Percentiles rank a stretch among this genome's conserved stretches.
phyloP scores from a whole-genome alignment of 139 green algal species.

The Chlamydomonas sphaeroides region DNA sequence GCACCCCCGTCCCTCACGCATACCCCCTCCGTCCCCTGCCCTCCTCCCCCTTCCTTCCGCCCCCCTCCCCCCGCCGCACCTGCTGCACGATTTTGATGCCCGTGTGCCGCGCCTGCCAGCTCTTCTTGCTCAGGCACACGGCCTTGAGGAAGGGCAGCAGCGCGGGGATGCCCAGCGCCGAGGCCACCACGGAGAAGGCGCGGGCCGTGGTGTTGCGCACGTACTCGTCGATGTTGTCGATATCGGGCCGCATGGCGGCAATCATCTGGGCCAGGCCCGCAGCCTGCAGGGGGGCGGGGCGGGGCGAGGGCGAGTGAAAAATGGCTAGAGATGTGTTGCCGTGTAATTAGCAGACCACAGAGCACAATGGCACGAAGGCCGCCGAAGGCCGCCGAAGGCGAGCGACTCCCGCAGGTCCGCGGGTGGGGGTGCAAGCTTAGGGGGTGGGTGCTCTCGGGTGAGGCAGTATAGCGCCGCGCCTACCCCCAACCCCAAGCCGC shows the following conservation, averaged over 20 bases:
- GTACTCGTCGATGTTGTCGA: constrained; percentile 99
- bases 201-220: constrained; percentile 96
- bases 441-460: no score
- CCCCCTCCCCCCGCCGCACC: background rate
- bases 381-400: no score
- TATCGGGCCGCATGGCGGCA: constrained; percentile 98
- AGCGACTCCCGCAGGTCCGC: no score
- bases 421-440: no score
- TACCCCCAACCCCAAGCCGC: no score
- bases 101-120: constrained; percentile 96
- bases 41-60: constrained; percentile 36
- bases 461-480: no score
- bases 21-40: background rate
- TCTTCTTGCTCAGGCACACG: constrained; percentile 97
- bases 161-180: constrained; percentile 94
- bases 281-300: constrained; percentile 20
- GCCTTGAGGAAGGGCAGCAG: constrained; percentile 99
- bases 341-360: no score
- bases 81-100: constrained; percentile 99
- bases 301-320: constrained; percentile 32
- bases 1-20: background rate
- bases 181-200: constrained; percentile 87
- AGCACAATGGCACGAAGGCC: no score
- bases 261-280: constrained; percentile 97
- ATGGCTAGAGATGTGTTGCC: no score